These are phyloP conservation scores for Diaporthe sp. DNA, from an alignment of 2,329 filamentous ascomycete genomes.

Conservation along the genomic window DNA sequence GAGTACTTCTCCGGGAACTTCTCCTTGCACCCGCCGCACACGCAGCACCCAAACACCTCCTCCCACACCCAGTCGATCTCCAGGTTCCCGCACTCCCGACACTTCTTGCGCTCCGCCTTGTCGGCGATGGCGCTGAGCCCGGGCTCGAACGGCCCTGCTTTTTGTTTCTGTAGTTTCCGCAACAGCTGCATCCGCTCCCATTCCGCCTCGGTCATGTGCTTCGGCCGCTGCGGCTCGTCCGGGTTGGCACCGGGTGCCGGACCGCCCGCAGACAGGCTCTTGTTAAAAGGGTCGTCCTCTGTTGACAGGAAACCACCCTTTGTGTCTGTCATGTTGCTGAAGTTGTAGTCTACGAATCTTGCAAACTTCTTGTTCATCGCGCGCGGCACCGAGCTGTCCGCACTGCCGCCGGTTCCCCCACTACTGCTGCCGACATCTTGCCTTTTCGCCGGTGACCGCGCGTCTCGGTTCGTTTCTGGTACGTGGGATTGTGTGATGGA, in stretches of 20 bases:
- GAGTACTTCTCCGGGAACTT: constrained; percentile 93
- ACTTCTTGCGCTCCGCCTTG: constrained; percentile 76
- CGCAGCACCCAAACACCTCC: constrained; percentile 79
- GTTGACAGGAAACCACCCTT: constrained; percentile 94
- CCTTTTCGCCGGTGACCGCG: constrained; percentile 63
- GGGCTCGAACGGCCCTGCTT: constrained; percentile 88
- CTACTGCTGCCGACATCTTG: constrained; percentile 1
- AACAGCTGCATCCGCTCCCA: constrained; percentile 90
- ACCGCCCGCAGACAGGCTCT: constrained; percentile 72
- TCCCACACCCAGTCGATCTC: constrained; percentile 98
- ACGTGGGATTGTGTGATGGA: constrained; percentile 68
- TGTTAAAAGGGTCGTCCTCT: constrained; percentile 92
- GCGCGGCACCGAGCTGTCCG: constrained; percentile 64
- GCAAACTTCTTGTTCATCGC: constrained; percentile 86
- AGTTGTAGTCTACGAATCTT: constrained; percentile 97
- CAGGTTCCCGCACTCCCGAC: constrained; percentile 82
- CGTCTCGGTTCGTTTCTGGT: constrained; percentile 77
- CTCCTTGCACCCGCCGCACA: constrained; percentile 91
- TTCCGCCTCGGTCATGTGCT: constrained; percentile 89
- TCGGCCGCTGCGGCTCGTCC: constrained; percentile 75
- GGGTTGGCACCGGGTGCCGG: constrained; percentile 49
- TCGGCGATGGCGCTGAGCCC: constrained; percentile 81
- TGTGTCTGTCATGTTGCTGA: constrained; percentile 97
- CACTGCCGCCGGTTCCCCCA: constrained; percentile 44
- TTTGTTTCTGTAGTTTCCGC: constrained; percentile 77